A percentile compares a stretch with the other conserved stretches of the same genome.
phyloP scores from a whole-genome alignment of 495 filamentous ascomycete species.

The Podospora conica region DNA sequence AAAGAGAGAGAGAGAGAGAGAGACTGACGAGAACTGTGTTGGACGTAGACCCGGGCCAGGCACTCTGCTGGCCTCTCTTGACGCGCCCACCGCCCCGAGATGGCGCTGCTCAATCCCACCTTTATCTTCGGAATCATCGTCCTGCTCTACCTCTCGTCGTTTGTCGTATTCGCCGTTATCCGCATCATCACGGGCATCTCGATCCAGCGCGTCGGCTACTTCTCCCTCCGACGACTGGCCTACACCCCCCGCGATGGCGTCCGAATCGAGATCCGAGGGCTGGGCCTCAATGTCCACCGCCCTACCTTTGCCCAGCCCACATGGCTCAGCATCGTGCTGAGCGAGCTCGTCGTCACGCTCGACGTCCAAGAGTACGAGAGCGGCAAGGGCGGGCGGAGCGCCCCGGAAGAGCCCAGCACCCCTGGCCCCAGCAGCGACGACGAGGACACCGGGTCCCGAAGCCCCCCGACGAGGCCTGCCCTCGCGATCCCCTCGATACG shows the following conservation, averaged over 20 bases:
- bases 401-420: constrained; percentile 18
- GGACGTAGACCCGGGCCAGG: not conserved
- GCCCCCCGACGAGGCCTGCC: constrained; percentile 19
- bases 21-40: constrained; percentile 3
- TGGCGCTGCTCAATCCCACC: constrained; percentile 57
- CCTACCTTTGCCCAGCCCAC: constrained; percentile 96
- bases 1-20: not conserved
- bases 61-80: constrained; percentile 10
- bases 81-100: constrained; percentile 23
- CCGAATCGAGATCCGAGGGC: constrained; percentile 79
- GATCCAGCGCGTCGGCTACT: constrained; percentile 89
- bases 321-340: constrained; percentile 86
- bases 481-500: constrained; percentile 16
- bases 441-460: constrained; percentile 15
- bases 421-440: constrained; percentile 12
- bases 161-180: constrained; percentile 87
- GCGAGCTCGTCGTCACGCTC: constrained; percentile 75
- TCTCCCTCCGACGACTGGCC: constrained; percentile 80
- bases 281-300: constrained; percentile 81
- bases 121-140: constrained; percentile 79
- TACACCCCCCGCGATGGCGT: constrained; percentile 83
- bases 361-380: constrained; percentile 60
- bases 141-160: constrained; percentile 82
- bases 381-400: constrained; percentile 27
- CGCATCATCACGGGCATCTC: constrained; percentile 91